These are phyloP conservation scores for Globisporangium irregulare DNA, from an alignment of 352 stramenopile species.

Conservation along the genomic window DNA sequence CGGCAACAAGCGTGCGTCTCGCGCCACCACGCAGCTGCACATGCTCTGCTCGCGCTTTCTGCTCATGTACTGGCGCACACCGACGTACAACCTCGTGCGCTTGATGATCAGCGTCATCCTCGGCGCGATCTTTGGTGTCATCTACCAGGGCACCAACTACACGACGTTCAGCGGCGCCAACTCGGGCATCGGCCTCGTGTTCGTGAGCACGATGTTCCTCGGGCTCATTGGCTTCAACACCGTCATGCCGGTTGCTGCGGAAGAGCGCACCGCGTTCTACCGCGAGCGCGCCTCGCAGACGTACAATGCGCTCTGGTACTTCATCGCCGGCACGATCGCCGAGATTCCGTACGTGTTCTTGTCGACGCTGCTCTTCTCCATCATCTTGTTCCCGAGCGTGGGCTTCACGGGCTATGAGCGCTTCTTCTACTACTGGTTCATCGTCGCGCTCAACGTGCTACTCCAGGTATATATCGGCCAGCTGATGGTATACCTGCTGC, in stretches of 20 bases:
- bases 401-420: constrained; percentile 33
- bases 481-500: constrained; percentile 42
- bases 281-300: constrained; percentile 88
- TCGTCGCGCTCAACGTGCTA: constrained; percentile 40
- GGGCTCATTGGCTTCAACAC: constrained; percentile 78
- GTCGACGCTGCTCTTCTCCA: constrained; percentile 30
- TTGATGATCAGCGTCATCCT: constrained; percentile 69
- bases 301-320: constrained; percentile 86
- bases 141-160: constrained; percentile 66
- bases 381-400: constrained; percentile 45
- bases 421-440: constrained; percentile 47
- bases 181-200: constrained; percentile 70
- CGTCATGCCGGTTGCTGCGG: constrained; percentile 72
- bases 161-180: constrained; percentile 41
- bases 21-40: constrained; percentile 24
- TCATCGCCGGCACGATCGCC: constrained; percentile 67
- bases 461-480: constrained; percentile 50
- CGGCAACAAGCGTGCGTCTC: constrained; percentile 32
- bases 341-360: constrained; percentile 70
- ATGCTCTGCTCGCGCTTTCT: constrained; percentile 58
- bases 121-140: constrained; percentile 66
- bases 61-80: constrained; percentile 84
- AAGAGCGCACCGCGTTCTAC: constrained; percentile 91
- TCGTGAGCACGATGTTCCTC: constrained; percentile 80
- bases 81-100: constrained; percentile 81